phyloP scores from a whole-genome alignment of 768 basidiomycete genomes.

The Baorangia bicolor region DNA sequence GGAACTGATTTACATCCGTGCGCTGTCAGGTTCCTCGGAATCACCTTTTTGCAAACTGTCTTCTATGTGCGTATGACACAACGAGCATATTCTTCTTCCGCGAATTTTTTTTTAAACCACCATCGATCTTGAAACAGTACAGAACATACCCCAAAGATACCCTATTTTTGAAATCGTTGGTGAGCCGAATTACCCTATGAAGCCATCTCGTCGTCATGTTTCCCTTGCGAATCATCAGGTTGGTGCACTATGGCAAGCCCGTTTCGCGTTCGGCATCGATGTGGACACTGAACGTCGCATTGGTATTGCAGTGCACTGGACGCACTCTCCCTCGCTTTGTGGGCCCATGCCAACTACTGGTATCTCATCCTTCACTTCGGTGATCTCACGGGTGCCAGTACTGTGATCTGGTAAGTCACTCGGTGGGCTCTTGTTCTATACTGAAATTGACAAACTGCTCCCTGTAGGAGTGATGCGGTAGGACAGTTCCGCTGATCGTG shows the following conservation, averaged over 20 bases:
- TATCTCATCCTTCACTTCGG: not conserved
- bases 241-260: not conserved
- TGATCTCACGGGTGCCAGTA: not conserved
- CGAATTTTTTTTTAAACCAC: not conserved
- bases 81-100: not conserved
- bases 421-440: not conserved
- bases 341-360: not conserved
- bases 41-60: not conserved
- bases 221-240: not conserved
- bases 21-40: not conserved
- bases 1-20: not conserved
- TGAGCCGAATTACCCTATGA: not conserved
- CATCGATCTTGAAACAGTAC: not conserved
- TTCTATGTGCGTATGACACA: not conserved
- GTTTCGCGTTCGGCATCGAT: not conserved
- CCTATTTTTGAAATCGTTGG: not conserved
- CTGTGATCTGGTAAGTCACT: not conserved
- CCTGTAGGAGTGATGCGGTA: not conserved
- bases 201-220: not conserved
- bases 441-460: not conserved
- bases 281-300: not conserved
- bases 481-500: not conserved
- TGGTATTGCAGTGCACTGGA: not conserved
- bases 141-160: not conserved
- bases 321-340: not conserved